These are phyloP conservation scores for Ogataea salicorniae DNA, from an alignment of 805 yeast genomes.

Conservation along the genomic window DNA sequence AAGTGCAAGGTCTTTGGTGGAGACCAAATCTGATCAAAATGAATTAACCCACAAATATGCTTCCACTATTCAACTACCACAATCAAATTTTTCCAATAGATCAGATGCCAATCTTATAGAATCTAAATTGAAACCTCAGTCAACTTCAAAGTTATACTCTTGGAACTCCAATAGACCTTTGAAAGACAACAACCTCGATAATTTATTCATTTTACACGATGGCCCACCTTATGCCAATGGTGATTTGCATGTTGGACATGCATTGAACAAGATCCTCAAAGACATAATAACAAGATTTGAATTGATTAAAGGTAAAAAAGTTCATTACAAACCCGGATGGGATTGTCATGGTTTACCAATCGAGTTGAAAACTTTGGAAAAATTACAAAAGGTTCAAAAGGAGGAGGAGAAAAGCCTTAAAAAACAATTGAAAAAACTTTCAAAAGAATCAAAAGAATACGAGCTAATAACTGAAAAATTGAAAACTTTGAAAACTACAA, in stretches of 20 bases:
- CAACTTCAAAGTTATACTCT: constrained; percentile 56
- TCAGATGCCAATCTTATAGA: constrained; percentile 42
- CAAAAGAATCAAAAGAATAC: constrained; percentile 7
- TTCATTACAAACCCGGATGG: constrained; percentile 90
- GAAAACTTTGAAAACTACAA: constrained; percentile 11
- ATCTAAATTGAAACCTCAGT: constrained; percentile 41
- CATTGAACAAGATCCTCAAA: constrained; percentile 82
- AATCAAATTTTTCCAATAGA: constrained; percentile 61
- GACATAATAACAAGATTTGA: constrained; percentile 78
- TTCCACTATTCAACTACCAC: constrained; percentile 45
- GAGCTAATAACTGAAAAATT: constrained; percentile 7
- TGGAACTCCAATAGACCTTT: constrained; percentile 45
- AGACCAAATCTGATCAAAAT: neutral
- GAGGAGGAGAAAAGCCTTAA: constrained; percentile 26
- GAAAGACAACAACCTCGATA: constrained; percentile 24
- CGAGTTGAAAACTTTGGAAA: constrained; percentile 73
- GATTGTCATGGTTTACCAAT: constrained; percentile 98
- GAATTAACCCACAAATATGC: constrained; percentile 19
- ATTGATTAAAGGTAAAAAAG: constrained; percentile 50
- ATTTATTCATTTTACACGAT: constrained; percentile 73
- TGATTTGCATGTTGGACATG: constrained; percentile 85
- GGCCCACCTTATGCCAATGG: constrained; percentile 99
- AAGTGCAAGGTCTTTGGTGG: no score
- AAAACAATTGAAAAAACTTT: constrained; percentile 20
- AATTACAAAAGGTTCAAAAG: constrained; percentile 31